Conservation (phyloP, 805 yeast genomes). For the Metschnikowia matae region DNA sequence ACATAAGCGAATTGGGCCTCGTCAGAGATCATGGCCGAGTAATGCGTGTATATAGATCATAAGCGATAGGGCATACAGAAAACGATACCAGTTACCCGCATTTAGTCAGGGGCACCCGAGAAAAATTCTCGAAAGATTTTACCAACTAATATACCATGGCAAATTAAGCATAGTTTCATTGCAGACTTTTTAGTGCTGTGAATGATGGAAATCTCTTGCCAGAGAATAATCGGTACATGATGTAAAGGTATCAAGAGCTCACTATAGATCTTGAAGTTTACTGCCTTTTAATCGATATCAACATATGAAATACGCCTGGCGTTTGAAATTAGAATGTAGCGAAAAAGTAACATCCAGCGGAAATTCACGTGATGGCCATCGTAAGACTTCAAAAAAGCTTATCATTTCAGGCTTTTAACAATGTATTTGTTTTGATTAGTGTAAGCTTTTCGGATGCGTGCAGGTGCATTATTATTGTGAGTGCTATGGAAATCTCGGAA, state of each 20-base stretch:
- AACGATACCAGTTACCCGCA: conserved; percentile 11
- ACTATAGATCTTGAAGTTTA: conserved; percentile 14
- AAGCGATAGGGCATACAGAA: background rate
- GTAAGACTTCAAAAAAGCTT: background rate
- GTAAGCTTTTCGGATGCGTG: background rate
- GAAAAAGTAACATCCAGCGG: too few relatives aligned
- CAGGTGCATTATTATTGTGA: background rate
- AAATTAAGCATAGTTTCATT: conserved; percentile 47
- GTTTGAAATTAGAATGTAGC: background rate
- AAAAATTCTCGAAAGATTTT: background rate
- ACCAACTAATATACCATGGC: conserved; percentile 21
- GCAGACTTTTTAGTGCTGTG: conserved; percentile 30
- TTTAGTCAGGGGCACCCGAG: background rate
- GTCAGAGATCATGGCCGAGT: too few relatives aligned
- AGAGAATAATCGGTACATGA: conserved; percentile 27
- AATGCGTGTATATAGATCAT: background rate
- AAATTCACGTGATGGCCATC: background rate
- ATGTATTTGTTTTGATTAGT: background rate
- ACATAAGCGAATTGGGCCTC: too few relatives aligned
- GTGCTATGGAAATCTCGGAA: background rate
- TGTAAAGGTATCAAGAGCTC: conserved; percentile 22
- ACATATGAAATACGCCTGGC: background rate
- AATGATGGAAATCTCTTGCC: conserved; percentile 46
- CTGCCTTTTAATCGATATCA: conserved; percentile 10
- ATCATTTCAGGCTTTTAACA: background rate